Evolutionary conservation across 306 rosid species (phyloP).

Genomic region (Myrica gale): DNA sequence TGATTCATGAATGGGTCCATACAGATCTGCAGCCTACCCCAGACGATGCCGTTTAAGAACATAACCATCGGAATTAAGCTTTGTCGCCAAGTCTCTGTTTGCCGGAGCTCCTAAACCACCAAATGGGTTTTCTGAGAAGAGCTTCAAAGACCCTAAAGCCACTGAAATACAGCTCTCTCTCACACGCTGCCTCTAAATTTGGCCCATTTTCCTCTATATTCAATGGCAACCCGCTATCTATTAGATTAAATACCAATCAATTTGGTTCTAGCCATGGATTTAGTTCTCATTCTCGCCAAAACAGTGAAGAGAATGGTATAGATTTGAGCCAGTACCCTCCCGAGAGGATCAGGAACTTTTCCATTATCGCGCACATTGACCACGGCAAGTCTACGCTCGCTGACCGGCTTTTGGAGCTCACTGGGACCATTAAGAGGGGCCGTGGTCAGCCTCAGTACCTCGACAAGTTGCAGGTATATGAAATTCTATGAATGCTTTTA

Average conservation of each 20-base stretch:
- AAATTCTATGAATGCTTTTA: neutral
- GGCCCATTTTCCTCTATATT: conserved; percentile 24
- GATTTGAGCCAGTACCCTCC: conserved; percentile 72
- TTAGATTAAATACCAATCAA: conserved; percentile 24
- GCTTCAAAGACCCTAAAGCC: conserved; percentile 52
- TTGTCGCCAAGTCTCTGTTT: conserved; percentile 1
- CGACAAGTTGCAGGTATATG: conserved; percentile 73
- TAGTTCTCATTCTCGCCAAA: conserved; percentile 56
- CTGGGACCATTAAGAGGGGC: conserved; percentile 88
- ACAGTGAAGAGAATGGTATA: conserved; percentile 40
- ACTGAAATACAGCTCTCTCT: conserved; percentile 32
- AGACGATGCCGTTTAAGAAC: neutral
- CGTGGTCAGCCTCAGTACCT: conserved; percentile 93
- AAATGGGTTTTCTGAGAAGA: conserved; percentile 72
- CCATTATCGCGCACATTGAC: conserved; percentile 73
- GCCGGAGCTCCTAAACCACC: conserved; percentile 41
- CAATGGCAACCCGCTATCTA: conserved; percentile 22
- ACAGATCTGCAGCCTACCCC: neutral
- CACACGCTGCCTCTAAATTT: conserved; percentile 21
- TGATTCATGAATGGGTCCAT: neutral
- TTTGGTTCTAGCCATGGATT: conserved; percentile 42
- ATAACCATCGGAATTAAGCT: neutral
- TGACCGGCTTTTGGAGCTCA: conserved; percentile 85
- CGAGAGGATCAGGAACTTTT: conserved; percentile 78
- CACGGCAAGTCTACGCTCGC: conserved; percentile 88